Base-by-base conservation (phyloP, 129 eudicot genomes). In the Deinandra increscens region DNA sequence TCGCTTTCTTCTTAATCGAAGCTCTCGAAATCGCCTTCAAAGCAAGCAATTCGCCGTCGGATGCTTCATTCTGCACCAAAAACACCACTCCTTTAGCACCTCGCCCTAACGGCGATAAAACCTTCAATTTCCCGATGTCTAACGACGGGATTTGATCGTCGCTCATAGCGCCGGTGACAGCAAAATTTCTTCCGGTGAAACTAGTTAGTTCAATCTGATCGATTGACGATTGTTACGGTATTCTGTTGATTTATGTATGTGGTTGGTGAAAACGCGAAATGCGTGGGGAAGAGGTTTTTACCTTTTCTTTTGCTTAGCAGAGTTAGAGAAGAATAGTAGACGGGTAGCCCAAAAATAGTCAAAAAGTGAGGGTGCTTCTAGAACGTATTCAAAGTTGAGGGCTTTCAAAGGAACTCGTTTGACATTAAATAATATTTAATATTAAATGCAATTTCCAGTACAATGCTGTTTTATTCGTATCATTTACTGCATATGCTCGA, bases 11-110 rank as follows among this genome's bases (percentile, higher is more conserved):
- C 80, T 79, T 82, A 26, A 86, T 80, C 3, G 82, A 66, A 68
- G 95, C 82, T 80, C 86, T 89, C 14, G 82, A 71, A 8, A 89
- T 81, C 17, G 81, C 79, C 76, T 93, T 93, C 29, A 93, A 75
- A 22, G 97, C 98, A 31, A 89, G 75, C 46, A 79, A 67, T 23
- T 86, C 88, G 33, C 73, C 82, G 3, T 45, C 18, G 1, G 59
- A 48, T 1, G 72, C 75, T 36, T 81, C 84, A 1, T 72, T 75
- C 7, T 64, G 84, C 13, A 83, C 92, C 60, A 86, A 73, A 64
- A 93, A 93, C 3, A 93, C 98, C n/a, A 89, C 96, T 17, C 98
- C 98, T 75, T 93, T 93, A 6, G 96, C 98, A 3, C 98, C 98
- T 26, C 98, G 87, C 12, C 98, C 98, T 34, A 93, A 86, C 36